Evolutionary conservation across 192 early-diverging fungal species (phyloP), one percentile per base, ranked within the genome.

Genomic region (Coemansia sp.): DNA sequence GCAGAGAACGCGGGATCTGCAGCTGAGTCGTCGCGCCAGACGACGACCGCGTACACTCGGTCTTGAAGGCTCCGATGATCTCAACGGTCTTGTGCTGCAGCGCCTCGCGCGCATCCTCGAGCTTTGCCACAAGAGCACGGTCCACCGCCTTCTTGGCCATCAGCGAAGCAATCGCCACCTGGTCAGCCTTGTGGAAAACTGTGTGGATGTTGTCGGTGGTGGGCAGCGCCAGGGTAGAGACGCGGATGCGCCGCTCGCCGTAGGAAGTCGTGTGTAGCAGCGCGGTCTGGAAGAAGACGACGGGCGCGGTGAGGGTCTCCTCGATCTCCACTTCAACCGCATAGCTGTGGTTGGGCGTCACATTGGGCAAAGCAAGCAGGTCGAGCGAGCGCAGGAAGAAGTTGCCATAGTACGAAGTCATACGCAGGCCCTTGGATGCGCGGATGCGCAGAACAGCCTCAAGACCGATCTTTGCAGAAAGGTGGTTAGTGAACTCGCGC

Each of bases 341-440:
- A 69, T 96, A 99, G 13, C 85, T 84, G 67, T 95, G 93, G 82
- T 96, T 93, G 40, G 95, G 94, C 73, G 87, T 90, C 9, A 95
- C 96, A 62, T 91, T 95, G 46, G 96, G 96, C 58, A 99, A 74
- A 13, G 93, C 87, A 25, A 97, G 75, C 22, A 99, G 75, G 69
- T 99, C 96, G 23, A 94, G 90, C 45, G 93, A 93, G 9, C 95
- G 92, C 43, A 99, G 85, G 81, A 99, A 99, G 73, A 97, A 97
- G 88, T 96, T 95, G 14, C 96, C 96, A 55, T 99, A 93, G 81
- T 92, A 97, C 17, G 91, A 83, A 22, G 88, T 87, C 89, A 96
- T 93, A 40, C 88, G 81, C 43, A 98, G 61, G 23, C 95, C 95
- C 71, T 90, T 92, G 3, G 92, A 93, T 2, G 95, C 92, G 59